Percentiles rank a stretch among this genome's conserved stretches.
Evolutionary conservation across 306 rosid species (phyloP).

Genomic region (Vicia sativa): DNA sequence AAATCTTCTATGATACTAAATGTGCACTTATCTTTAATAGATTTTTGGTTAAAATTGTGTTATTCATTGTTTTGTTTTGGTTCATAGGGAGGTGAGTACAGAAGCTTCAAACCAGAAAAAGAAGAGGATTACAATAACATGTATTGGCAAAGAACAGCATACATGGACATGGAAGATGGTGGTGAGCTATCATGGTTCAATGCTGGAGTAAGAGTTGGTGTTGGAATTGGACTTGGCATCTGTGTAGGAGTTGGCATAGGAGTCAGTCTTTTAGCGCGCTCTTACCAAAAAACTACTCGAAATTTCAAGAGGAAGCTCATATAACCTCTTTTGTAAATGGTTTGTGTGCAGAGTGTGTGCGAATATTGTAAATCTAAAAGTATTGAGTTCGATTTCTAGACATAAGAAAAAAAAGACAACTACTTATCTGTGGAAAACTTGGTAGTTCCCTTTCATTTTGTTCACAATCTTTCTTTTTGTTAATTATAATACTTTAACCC

Average conservation of each 20-base stretch:
- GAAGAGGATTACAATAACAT: slow-evolving; percentile 51
- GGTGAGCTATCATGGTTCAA: slow-evolving; percentile 75
- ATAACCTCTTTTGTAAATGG: slow-evolving; percentile 14
- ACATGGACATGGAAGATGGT: slow-evolving; percentile 60
- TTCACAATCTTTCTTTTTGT: slow-evolving; percentile 22
- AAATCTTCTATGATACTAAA: too few relatives aligned
- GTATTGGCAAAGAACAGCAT: slow-evolving; percentile 47
- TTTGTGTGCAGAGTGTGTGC: background rate
- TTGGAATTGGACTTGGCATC: slow-evolving; percentile 66
- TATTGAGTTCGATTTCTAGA: background rate
- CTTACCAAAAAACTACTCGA: slow-evolving; percentile 59
- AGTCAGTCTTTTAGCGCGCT: slow-evolving; percentile 53
- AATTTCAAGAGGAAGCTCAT: slow-evolving; percentile 51
- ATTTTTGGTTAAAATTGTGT: background rate
- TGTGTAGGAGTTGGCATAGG: slow-evolving; percentile 68
- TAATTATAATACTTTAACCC: background rate
- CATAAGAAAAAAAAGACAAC: slow-evolving; percentile 15
- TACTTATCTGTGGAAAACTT: slow-evolving; percentile 37
- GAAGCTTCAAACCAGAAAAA: slow-evolving; percentile 49
- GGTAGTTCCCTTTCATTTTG: slow-evolving; percentile 37
- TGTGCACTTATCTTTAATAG: background rate
- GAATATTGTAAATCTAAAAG: background rate
- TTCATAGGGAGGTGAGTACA: slow-evolving; percentile 47
- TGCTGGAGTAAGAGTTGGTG: slow-evolving; percentile 79
- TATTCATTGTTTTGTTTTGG: slow-evolving; percentile 1